Evolutionary conservation across 495 filamentous ascomycete genomes (phyloP), one percentile per base, ranked within the genome.

Genomic region (Jackrogersella multiformis): DNA sequence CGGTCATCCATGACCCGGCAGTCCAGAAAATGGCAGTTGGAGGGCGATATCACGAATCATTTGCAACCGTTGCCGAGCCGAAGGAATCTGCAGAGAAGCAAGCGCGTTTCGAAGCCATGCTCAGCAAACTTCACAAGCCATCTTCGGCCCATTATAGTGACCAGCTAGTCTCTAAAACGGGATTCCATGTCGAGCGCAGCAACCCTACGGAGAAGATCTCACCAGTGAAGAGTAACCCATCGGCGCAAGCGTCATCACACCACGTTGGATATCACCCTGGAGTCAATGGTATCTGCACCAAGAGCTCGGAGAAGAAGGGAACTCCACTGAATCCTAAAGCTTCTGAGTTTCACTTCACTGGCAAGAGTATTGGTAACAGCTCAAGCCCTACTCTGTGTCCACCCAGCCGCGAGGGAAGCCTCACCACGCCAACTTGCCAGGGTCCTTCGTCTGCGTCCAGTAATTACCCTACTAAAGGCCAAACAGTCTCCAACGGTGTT

Each of bases 271-370:
- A 30, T 7, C 26, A 30, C 4, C 26, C 38, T 51, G 10, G 23
- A 20, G 56, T 30, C 5, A 26, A 38, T 23, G 45, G 51, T 30
- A 41, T 63, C 60, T 26, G 49, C 42, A 7, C 15, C n/a, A 9
- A 26, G 5, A 28, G 1, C 8, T 9, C 26, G 6, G 35, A 58
- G 18, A 57, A 44, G 12, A 20, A 35, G 51, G 21, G 51, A 51
- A 34, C 48, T 34, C 48, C 41, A 2, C 23, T 74, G 58, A 74
- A 74, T 52, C 71, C 71, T 1, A 10, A 21, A 32, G 71, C 71
- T 9, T 23, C 57, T 6, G 71, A 73, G 28, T 73, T 73, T 30
- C 56, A 36, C 30, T 21, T 16, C 13, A 12, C 60, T n/a, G 13
- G 51, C 15, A n/a, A 8, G 4, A 9, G 10, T 12, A 24, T 5